phyloP scores from a whole-genome alignment of 208 protist genomes.

The Leishmania aethiopica region DNA sequence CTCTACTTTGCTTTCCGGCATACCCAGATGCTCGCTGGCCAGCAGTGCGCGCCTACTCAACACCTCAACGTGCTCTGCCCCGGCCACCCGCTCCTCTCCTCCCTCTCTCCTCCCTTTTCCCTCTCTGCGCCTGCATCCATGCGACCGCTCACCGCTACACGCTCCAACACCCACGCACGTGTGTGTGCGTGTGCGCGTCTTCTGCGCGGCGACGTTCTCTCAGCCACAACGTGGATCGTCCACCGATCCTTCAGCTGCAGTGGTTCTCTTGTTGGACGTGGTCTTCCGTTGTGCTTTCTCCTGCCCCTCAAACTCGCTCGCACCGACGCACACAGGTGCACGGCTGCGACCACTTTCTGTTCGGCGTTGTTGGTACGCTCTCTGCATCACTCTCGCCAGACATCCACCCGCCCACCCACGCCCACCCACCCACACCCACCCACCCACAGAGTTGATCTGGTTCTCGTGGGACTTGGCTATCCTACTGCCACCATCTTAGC shows the following conservation, averaged over 20 bases:
- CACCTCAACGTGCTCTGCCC: background rate
- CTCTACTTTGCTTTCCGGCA: background rate
- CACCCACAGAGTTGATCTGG: background rate
- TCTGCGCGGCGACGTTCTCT: background rate
- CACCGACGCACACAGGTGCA: background rate
- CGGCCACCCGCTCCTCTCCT: background rate
- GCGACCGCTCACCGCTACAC: background rate
- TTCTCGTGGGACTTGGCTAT: too few relatives aligned
- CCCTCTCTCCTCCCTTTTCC: background rate
- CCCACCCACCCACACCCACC: background rate
- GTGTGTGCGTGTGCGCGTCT: background rate
- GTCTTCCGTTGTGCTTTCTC: background rate
- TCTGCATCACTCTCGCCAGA: too few relatives aligned
- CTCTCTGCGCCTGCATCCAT: background rate
- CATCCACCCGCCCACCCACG: background rate
- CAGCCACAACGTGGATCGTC: too few relatives aligned
- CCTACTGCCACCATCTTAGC: too few relatives aligned
- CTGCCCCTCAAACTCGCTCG: background rate
- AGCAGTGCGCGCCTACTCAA: background rate
- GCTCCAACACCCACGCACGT: background rate
- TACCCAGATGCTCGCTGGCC: background rate
- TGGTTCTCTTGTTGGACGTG: background rate
- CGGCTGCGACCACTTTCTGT: too few relatives aligned
- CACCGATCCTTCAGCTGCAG: background rate
- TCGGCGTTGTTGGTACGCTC: too few relatives aligned